A percentile compares a stretch with the other conserved stretches of the same genome.
phyloP scores from a whole-genome alignment of 495 filamentous ascomycete species.

The Lasiosphaeriaceae sp. region DNA sequence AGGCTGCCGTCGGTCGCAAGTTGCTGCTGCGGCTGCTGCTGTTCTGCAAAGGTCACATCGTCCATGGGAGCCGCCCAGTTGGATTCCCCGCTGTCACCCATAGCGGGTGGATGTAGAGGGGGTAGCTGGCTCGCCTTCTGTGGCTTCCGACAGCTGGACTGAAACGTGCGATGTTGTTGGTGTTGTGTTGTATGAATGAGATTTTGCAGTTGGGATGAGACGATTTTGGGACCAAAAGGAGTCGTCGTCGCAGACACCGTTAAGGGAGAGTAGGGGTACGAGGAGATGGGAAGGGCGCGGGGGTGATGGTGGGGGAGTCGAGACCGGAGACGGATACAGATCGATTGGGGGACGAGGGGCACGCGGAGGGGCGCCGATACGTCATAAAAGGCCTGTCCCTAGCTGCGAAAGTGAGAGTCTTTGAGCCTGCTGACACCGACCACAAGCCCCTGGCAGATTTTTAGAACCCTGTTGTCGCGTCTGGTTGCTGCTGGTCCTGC shows the following conservation, averaged over 20 bases:
- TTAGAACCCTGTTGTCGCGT: neutral
- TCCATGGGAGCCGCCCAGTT: neutral
- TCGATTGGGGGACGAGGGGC: neutral
- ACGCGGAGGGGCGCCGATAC: slow-evolving; percentile 12
- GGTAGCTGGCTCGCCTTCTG: neutral
- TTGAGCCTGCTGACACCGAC: slow-evolving; percentile 8
- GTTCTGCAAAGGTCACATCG: neutral
- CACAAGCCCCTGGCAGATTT: slow-evolving; percentile 3
- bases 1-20: neutral
- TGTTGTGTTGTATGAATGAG: neutral
- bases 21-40: neutral
- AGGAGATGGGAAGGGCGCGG: slow-evolving; percentile 3
- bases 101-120: neutral
- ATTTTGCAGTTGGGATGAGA: neutral
- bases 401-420: slow-evolving; percentile 16
- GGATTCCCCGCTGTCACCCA: slow-evolving; percentile 9
- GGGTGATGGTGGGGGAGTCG: slow-evolving; percentile 12
- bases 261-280: neutral
- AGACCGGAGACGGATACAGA: slow-evolving; percentile 3
- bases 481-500: neutral
- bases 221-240: neutral
- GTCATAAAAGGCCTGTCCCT: slow-evolving; percentile 30
- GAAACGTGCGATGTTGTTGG: neutral
- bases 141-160: slow-evolving; percentile 5
- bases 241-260: neutral